Percentiles rank a stretch among this genome's conserved stretches.
phyloP scores from a whole-genome alignment of 2,329 filamentous ascomycete species.

The Geosmithia putterillii region DNA sequence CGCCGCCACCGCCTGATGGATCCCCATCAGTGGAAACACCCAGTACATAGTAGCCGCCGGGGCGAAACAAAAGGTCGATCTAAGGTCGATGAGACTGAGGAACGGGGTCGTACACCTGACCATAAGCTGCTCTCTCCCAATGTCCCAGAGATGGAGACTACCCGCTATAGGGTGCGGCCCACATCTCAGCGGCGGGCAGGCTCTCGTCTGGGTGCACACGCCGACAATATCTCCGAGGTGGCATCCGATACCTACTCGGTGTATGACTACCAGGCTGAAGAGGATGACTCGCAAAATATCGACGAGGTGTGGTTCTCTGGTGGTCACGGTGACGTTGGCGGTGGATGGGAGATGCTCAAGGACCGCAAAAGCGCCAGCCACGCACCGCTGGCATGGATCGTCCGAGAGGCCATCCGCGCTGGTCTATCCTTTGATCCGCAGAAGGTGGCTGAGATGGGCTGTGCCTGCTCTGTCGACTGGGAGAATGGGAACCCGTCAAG shows the following conservation, averaged over 20 bases:
- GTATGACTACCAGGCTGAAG: constrained; percentile 19
- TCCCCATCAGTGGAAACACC: background rate
- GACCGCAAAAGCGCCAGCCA: constrained; percentile 53
- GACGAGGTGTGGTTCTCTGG: constrained; percentile 74
- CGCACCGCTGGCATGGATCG: constrained; percentile 59
- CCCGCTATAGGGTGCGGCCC: constrained; percentile 5
- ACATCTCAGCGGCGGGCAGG: constrained; percentile 6
- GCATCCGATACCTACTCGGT: constrained; percentile 15
- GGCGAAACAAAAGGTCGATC: background rate
- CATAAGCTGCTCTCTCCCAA: background rate
- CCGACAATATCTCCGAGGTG: constrained; percentile 3
- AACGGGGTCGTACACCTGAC: background rate
- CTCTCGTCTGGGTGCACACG: background rate
- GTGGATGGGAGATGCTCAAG: constrained; percentile 53
- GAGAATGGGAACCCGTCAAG: background rate
- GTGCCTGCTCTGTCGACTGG: constrained; percentile 23
- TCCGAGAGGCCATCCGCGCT: constrained; percentile 44
- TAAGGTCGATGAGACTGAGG: background rate
- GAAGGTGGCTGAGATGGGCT: constrained; percentile 56
- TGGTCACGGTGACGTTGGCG: constrained; percentile 67
- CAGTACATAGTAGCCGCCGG: background rate
- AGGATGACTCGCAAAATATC: constrained; percentile 52
- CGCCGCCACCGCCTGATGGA: constrained; percentile 9
- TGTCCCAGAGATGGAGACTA: too few relatives aligned
- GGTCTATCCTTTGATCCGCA: constrained; percentile 59